Evolutionary conservation across 345 rosid genomes (phyloP).

Genomic region (Chamaenerion angustifolium): DNA sequence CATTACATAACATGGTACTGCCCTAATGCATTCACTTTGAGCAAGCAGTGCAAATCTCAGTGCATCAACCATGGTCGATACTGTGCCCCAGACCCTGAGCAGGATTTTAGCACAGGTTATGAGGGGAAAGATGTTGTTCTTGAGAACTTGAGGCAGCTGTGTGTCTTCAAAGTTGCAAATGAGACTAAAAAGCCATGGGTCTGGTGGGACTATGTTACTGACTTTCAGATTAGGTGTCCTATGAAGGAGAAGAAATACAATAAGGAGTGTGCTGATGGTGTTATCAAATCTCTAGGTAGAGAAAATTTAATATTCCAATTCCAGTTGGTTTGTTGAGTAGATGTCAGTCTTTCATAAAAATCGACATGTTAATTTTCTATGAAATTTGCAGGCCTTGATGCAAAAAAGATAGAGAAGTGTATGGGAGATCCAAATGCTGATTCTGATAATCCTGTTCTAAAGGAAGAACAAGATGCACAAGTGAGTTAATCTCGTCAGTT

Average conservation of each 20-base stretch:
- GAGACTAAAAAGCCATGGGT: constrained; percentile 75
- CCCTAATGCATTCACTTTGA: constrained; percentile 76
- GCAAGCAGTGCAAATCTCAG: constrained; percentile 86
- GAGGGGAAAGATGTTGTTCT: constrained; percentile 88
- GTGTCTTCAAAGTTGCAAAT: constrained; percentile 73
- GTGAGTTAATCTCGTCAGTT: constrained; percentile 16
- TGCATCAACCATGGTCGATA: constrained; percentile 96
- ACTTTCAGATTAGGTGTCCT: constrained; percentile 91
- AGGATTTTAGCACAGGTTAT: constrained; percentile 82
- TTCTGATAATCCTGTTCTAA: constrained; percentile 67
- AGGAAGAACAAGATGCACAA: constrained; percentile 95
- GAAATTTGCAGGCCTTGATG: constrained; percentile 48
- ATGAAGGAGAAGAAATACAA: constrained; percentile 91
- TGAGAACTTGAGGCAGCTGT: constrained; percentile 85
- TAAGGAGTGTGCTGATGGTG: constrained; percentile 61
- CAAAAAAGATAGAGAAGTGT: constrained; percentile 65
- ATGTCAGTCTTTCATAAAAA: neutral
- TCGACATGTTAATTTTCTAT: neutral
- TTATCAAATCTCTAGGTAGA: constrained; percentile 72
- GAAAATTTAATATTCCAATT: neutral
- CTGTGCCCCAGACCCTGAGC: constrained; percentile 98
- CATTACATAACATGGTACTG: constrained; percentile 97
- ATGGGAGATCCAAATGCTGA: constrained; percentile 83
- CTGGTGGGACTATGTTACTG: constrained; percentile 97
- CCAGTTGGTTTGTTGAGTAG: too few species aligned